Evolutionary conservation across 2,329 filamentous ascomycete genomes (phyloP), one percentile per base, ranked within the genome.

Genomic region (Cladophialophora exuberans): DNA sequence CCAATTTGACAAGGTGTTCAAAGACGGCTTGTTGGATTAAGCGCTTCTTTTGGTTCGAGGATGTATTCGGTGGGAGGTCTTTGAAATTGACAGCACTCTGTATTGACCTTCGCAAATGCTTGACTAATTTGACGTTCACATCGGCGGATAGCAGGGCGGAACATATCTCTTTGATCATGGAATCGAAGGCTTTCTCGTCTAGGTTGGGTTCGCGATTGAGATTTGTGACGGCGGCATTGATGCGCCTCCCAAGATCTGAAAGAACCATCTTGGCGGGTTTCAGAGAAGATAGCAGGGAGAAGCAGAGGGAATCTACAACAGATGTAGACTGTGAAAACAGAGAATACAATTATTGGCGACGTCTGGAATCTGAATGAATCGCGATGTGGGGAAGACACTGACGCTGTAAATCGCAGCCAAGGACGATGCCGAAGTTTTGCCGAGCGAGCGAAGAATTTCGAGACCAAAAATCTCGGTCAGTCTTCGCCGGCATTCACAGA

Each of bases 151-250:
- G 84, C 17, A 99, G 88, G 59, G 94, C 94, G 63, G 92, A 85
- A 72, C 91, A 96, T 68, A 99, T 97, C 76, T 97, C 92, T 77
- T 97, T 97, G 72, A 99, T 83, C 94, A 99, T 99, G 67, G 83
- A 82, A 79, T 99, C 94, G 72, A 99, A 97, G 36, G 92, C 91
- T 87, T 97, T 97, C 78, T 99, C 94, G 71, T 97, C 93, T 65
- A 97, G 84, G 69, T 96, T 97, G 63, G 86, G 89, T 55, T 94
- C 90, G 68, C 93, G 83, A 57, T 93, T 96, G 68, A 97, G 82
- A 77, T 97, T 93, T 61, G 86, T 88, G 77, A 99, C 89, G 68
- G 94, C 94, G 80, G 90, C 85, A 78, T 97, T 97, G 75, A 99
- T 97, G 78, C 94, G 94, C 81, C 93, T 91, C 67, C 94, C 94